Percentiles rank a stretch among this genome's conserved stretches.
Evolutionary conservation across 2,329 filamentous ascomycete genomes (phyloP).

Genomic region (Penicillium sp.): DNA sequence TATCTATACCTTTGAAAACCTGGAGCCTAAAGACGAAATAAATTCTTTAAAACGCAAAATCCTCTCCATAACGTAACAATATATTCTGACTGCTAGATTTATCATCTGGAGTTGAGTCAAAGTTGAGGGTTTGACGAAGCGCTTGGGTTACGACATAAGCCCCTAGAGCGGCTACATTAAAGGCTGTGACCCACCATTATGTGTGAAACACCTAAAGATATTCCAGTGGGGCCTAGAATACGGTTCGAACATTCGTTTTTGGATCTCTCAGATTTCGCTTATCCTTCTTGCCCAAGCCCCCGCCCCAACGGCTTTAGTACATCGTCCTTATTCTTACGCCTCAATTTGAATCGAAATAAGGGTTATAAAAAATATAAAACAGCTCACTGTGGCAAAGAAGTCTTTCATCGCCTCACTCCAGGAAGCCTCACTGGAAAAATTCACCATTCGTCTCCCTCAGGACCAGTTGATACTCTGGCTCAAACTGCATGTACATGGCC

Average conservation of each 20-base stretch:
- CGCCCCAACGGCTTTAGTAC: not conserved
- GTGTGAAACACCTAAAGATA: not conserved
- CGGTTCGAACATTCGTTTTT: not conserved
- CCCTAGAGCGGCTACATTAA: not conserved
- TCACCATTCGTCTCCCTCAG: not conserved
- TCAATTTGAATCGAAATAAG: not conserved
- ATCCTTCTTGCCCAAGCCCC: not conserved
- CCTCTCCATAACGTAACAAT: not conserved
- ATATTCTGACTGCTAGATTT: not conserved
- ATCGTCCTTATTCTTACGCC: not conserved
- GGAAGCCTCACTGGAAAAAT: not conserved
- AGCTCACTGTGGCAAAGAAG: not conserved
- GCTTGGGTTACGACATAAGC: not conserved
- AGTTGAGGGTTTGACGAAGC: not conserved
- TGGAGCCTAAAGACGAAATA: not conserved
- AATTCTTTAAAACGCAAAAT: not conserved
- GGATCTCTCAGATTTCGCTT: not conserved
- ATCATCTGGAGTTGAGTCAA: not conserved
- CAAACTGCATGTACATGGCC: slow-evolving; percentile 3
- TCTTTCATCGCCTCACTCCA: not conserved
- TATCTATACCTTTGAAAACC: not conserved
- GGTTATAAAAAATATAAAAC: not conserved
- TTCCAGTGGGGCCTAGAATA: not conserved
- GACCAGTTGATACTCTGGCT: not conserved
- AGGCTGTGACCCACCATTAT: not conserved